These are phyloP conservation scores for Penicillium hesseltinei DNA, from an alignment of 2,329 filamentous ascomycete species.

Conservation along the genomic window DNA sequence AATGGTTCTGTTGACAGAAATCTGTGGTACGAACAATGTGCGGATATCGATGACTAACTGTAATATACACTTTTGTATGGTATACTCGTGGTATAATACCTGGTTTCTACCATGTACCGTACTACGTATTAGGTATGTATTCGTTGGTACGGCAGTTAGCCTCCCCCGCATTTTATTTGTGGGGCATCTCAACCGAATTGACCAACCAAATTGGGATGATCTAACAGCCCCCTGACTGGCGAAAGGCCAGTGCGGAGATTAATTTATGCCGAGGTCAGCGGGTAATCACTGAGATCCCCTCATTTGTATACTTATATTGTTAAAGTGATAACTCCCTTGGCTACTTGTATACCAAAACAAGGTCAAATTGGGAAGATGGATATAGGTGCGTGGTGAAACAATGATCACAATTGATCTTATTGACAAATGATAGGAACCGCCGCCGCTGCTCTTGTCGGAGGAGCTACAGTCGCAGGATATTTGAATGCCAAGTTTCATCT, in stretches of 20 bases:
- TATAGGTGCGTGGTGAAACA: conserved; percentile 1
- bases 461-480: conserved; percentile 33
- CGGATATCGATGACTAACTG: too few species aligned
- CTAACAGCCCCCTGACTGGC: background rate
- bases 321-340: background rate
- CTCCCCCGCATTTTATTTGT: background rate
- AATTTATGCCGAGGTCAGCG: background rate
- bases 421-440: conserved; percentile 20
- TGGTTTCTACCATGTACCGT: too few species aligned
- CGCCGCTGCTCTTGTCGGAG: conserved; percentile 28
- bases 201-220: background rate
- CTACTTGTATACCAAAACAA: background rate
- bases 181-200: background rate
- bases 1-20: too few species aligned
- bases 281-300: background rate
- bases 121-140: too few species aligned
- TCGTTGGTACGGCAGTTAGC: too few species aligned
- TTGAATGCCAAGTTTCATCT: conserved; percentile 67
- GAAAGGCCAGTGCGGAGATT: background rate
- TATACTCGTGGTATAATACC: too few species aligned
- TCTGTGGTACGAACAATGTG: too few species aligned
- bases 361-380: conserved; percentile 8
- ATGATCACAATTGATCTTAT: background rate
- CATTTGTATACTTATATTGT: background rate
- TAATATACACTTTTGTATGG: too few species aligned